Evolutionary conservation across 331 rosid species (phyloP).

Genomic region (Pyracantha coccinea): DNA sequence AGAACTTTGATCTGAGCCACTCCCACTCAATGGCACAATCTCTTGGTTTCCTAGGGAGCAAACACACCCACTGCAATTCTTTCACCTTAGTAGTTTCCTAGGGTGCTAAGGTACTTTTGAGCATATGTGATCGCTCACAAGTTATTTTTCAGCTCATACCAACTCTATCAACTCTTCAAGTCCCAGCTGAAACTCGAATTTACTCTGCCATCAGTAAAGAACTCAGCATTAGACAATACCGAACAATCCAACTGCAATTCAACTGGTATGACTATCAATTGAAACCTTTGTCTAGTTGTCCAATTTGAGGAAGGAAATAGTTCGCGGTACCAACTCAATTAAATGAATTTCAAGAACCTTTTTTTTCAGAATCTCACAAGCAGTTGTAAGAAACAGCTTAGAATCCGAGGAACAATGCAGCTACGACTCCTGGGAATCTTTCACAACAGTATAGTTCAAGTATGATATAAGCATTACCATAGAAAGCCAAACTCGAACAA

Average conservation of each 20-base stretch:
- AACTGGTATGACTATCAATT: neutral
- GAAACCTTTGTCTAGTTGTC: too few relatives aligned
- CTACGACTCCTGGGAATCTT: neutral
- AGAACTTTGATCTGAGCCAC: too few relatives aligned
- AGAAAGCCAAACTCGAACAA: too few relatives aligned
- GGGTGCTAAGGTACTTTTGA: conserved; percentile 82
- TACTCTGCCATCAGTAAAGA: conserved; percentile 58
- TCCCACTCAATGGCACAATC: too few relatives aligned
- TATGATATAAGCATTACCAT: too few relatives aligned
- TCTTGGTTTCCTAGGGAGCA: too few relatives aligned
- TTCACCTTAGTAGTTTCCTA: conserved; percentile 85
- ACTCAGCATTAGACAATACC: conserved; percentile 9
- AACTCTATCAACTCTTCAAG: conserved; percentile 94
- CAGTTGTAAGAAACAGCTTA: neutral
- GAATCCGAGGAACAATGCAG: neutral
- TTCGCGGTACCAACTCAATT: neutral
- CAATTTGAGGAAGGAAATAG: neutral
- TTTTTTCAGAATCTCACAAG: neutral
- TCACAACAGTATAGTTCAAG: neutral
- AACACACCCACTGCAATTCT: conserved; percentile 94
- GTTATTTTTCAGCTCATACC: conserved; percentile 80
- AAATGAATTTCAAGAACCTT: neutral
- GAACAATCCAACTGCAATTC: neutral
- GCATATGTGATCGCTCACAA: conserved; percentile 88
- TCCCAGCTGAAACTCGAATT: conserved; percentile 90